phyloP scores from a whole-genome alignment of 2,329 filamentous ascomycete genomes.

The Hypoxylon sp. region DNA sequence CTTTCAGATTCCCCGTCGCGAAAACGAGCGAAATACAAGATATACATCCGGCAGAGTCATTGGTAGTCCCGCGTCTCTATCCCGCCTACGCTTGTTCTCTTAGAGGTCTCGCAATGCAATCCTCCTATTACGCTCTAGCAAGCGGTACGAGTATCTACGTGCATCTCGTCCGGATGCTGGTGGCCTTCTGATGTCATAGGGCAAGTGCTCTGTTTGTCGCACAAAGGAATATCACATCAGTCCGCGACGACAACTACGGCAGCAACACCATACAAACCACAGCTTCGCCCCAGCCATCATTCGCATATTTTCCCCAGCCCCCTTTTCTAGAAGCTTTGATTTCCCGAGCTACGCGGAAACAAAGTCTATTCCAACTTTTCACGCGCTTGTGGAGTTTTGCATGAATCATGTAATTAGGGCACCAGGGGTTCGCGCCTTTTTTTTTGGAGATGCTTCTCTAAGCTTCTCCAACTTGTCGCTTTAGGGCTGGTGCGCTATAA shows the following conservation, averaged over 20 bases:
- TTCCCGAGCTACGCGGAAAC: slow-evolving; percentile 24
- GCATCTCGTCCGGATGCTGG: slow-evolving; percentile 1
- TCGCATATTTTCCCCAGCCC: slow-evolving; percentile 9
- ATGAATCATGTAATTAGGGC: slow-evolving; percentile 48
- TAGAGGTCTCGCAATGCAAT: slow-evolving; percentile 2
- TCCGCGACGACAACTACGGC: slow-evolving; percentile 3
- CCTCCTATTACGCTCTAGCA: slow-evolving; percentile 11
- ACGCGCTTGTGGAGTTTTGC: slow-evolving; percentile 45
- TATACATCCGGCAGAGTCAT: neutral
- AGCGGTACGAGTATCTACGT: slow-evolving; percentile 3
- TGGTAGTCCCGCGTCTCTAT: neutral
- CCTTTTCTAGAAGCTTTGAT: slow-evolving; percentile 17
- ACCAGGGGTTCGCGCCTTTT: slow-evolving; percentile 43
- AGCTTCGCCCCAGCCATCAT: slow-evolving; percentile 2
- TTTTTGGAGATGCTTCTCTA: slow-evolving; percentile 39
- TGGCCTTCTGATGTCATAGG: slow-evolving; percentile 19
- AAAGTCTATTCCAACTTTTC: slow-evolving; percentile 17
- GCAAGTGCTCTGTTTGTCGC: slow-evolving; percentile 34
- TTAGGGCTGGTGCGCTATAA: slow-evolving; percentile 46
- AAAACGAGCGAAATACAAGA: no score
- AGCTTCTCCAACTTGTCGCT: slow-evolving; percentile 31
- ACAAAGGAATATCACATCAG: slow-evolving; percentile 10
- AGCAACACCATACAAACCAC: no score
- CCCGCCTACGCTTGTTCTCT: neutral
- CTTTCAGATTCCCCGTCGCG: neutral